Percentiles rank a stretch among this genome's conserved stretches.
phyloP scores from a whole-genome alignment of 2,329 filamentous ascomycete species.

The Ilyonectria destructans region DNA sequence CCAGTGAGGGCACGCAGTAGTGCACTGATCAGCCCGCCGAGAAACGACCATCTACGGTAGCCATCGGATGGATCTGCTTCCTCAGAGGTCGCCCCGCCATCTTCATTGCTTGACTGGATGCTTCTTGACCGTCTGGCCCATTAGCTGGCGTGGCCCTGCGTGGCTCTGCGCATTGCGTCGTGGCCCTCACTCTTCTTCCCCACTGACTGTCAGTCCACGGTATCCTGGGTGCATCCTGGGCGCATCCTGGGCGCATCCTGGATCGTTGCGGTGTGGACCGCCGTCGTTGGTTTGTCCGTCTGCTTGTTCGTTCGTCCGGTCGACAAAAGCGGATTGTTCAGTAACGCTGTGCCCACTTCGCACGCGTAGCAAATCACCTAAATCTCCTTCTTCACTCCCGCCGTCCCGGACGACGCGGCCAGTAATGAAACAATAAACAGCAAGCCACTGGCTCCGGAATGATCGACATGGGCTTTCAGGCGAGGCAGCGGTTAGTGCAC shows the following conservation, averaged over 20 bases:
- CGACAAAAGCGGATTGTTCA: neutral
- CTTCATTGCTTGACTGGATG: slow-evolving; percentile 5
- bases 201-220: no score
- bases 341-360: neutral
- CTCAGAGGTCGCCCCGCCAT: neutral
- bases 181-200: slow-evolving; percentile 1
- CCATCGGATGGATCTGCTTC: slow-evolving; percentile 24
- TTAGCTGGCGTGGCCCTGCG: slow-evolving; percentile 25
- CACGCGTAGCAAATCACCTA: neutral
- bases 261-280: neutral
- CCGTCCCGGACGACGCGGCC: neutral
- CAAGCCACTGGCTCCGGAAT: slow-evolving; percentile 14
- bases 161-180: slow-evolving; percentile 10
- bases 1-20: neutral
- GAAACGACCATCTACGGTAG: slow-evolving; percentile 13
- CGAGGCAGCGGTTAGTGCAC: slow-evolving; percentile 13
- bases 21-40: neutral
- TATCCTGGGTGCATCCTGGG: no score
- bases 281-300: neutral
- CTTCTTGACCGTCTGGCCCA: slow-evolving; percentile 18
- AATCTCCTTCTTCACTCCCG: neutral
- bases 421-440: slow-evolving; percentile 9
- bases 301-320: slow-evolving; percentile 1
- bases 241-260: no score
- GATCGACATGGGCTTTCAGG: slow-evolving; percentile 13